Base-by-base conservation (phyloP, 257 asterid species). In the Apocynum venetum region DNA sequence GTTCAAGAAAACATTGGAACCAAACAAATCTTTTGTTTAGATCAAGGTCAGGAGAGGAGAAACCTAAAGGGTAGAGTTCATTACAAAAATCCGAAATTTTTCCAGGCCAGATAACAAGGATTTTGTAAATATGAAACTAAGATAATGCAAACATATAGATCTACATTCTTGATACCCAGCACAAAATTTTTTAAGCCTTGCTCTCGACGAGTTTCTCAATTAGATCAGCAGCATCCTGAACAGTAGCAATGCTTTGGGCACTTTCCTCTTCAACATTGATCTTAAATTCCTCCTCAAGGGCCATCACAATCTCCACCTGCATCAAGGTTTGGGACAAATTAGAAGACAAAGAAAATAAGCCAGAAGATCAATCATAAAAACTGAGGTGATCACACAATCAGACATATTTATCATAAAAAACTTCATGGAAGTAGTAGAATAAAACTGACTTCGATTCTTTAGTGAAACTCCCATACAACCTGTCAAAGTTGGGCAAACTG, bases 201-300 rank as follows among this genome's bases (percentile, higher is more conserved):
- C 84, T 83, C 81, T 85, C 81, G 19, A 91, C 17, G 74, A 94
- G 97, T 36, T 89, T 82, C 85, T 94, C 97, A 10, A 94, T 94
- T 67, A 94, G 84, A 84, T 92, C 90, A 0, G 98, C 98, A 66
- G 98, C 98, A 64, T 94, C 97, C 85, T 92, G 97, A 78, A 94
- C 97, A 46, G 98, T 88, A 51, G 86, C 61, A 78, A 94, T 94
- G 80, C 82, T 82, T 88, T 94, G 98, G 8, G 98, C 98, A 46
- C 88, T 94, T 57, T 94, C 98, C 78, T 94, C 98, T 87, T 94
- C 97, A 8, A 94, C 97, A 11, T 85, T 80, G 79, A 94, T 94
- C 14, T 93, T 97, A 35, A 94, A 94, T 82, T 86, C 98, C 89
- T 92, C 97, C 85, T 94, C 98, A 14, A 94, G 94, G 74, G 97